Base-by-base conservation (phyloP, 768 basidiomycete species). In the Boletus sp. region DNA sequence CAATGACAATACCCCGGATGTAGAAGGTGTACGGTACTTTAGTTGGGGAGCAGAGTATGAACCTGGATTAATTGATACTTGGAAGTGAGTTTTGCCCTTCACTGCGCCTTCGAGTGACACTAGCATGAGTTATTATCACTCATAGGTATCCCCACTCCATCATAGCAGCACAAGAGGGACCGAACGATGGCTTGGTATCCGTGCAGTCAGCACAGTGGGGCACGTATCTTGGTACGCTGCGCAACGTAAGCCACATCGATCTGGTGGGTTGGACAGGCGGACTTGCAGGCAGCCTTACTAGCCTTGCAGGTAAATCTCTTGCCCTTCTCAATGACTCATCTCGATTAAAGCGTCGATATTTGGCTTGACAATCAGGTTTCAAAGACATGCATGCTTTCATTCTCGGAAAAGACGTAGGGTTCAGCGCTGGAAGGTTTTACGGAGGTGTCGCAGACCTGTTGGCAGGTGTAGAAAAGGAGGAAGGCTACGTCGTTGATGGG, bases 11-110 rank as follows among this genome's bases (percentile, higher is more conserved):
- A 92, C 92, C 0, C 89, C 91, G 0, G 87, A 98, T 63, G 81
- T 87, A 0, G 77, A 82, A 1, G 83, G 82, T 24, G 88, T 98
- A 52, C 80, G 83, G 60, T 99, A 99, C 72, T 96, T 91, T 64
- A 94, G 91, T 66, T 99, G 94, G 92, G 97, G 97, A 11, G 97
- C 97, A 3, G 80, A 80, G 12, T 94, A 94, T 67, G 83, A 89
- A 15, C 96, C 97, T 6, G 90, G 91, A 1, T 73, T 96, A 47
- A 85, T 98, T 45, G 95, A 98, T 72, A 90, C 93, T 0, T 97
- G 91, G 85, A 89, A 89, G 75, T 72, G 56, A 64, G 78, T 55
- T 35, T 46, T 5, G 8, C 36, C n/a, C 15, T 7, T 24, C 14
- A 4, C 11, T 20, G 0, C 14, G 0, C 18, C 46, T 44, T 28